Base-by-base conservation (phyloP, 2,329 filamentous ascomycete species). In the Parastagonospora avenae region DNA sequence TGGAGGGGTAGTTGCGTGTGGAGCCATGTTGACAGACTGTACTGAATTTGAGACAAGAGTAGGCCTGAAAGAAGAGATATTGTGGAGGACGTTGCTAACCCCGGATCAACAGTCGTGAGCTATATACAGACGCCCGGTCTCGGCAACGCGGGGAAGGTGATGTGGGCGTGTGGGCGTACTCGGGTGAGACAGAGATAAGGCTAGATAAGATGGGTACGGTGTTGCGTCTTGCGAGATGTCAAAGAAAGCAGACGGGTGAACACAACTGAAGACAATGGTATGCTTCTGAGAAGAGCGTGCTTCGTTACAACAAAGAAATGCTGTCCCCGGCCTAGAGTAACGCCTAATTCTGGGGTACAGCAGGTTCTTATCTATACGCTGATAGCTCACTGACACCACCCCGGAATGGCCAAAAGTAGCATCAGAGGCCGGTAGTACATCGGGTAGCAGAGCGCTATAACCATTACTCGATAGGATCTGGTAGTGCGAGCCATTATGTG, bases 381-480 rank as follows among this genome's bases (percentile, higher is more conserved):
- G 52, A 57, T 56, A 50, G 37, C 41, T 48, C 32, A 54, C 41
- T 42, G 51, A 37, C 39, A 40, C 31, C 33, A 50, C 50, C 49
- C 59, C 58, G 55, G 52, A 55, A 52, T 53, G 53, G 44, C 42
- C 33, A 43, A 49, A 39, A 48, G 56, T 60, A 59, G 55, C 46
- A 57, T 42, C 58, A 60, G 58, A 55, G 59, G 55, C 37, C 44
- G 31, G 49, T 53, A 48, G 57, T 57, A 49, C 50, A 50, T 50
- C 58, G 55, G 57, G 46, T 39, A 16, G 30, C 16, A 42, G 48
- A 55, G 32, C 44, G 48, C 46, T 35, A 32, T 37, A 42, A 37
- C 14, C 52, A 43, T 73, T 72, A 72, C 71, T 73, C 67, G 68
- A 73, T 73, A 59, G 55, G 59, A 66, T 66, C 53, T 60, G 48